Evolutionary conservation across 1,284 basidiomycete genomes (phyloP), one percentile per base, ranked within the genome.

Genomic region (Cystobasidium pallidum): DNA sequence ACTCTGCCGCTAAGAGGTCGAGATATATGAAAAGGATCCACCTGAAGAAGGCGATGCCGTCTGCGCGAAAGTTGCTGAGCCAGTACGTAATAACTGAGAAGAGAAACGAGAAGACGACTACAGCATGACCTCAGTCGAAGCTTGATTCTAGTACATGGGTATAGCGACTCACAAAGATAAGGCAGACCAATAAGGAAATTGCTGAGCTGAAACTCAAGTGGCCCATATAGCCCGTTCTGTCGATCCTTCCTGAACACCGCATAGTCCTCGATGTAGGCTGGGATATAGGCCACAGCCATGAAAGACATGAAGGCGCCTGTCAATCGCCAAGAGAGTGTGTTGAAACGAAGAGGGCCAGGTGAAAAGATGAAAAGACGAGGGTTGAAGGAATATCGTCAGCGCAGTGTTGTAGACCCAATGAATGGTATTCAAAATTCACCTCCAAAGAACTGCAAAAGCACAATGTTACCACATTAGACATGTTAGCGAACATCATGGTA

Each of bases 21-120:
- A 88, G 81, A 80, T 84, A 88, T 13, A 88, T 80, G 77, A 85
- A 86, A 2, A 81, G 80, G 3, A 87, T 80, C 80, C 86, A 88
- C 6, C 82, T 81, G 82, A 86, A 87, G 79, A 88, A 87, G 8
- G 82, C 80, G 0, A 65, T 75, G 0, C 81, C 84, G 21, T 85
- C 86, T 0, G 82, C 75, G 75, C 86, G 84, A 2, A 88, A 80
- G 0, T 86, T 85, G 68, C 81, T 80, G 24, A 76, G 73, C 80
- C 80, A 83, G 76, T 82, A 83, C 17, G 49, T 73, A 32, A 41
- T 26, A 3, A 41, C 49, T 0, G 47, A 43, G 17, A 66, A 52
- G 30, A 63, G 21, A 8, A 51, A 30, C 15, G 32, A 36, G 57
- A 71, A 45, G 57, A 65, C 41, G 24, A 41, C 19, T 66, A 45